Evolutionary conservation across 208 protist genomes (phyloP).

Genomic region (Lotmaria passim): DNA sequence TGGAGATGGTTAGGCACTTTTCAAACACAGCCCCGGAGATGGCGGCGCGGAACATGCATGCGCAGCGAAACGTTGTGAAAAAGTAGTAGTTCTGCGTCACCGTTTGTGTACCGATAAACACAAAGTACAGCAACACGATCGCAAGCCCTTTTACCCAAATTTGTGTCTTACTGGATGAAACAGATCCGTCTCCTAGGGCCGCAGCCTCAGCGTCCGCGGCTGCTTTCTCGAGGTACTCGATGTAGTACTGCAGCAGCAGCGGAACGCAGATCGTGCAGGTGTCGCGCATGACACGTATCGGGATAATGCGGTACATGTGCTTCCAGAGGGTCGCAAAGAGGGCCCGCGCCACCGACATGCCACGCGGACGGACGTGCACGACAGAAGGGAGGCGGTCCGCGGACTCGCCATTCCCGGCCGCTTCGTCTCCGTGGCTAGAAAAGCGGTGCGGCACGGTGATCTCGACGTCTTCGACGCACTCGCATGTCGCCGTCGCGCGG

Average conservation of each 20-base stretch:
- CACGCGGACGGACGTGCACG: neutral
- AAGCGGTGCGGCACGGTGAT: too few species aligned
- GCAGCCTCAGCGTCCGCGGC: neutral
- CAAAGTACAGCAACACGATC: constrained; percentile 39
- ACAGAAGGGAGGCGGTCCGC: neutral
- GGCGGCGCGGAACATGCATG: constrained; percentile 54
- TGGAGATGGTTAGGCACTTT: constrained; percentile 73
- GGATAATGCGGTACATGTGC: constrained; percentile 34
- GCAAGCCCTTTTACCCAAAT: constrained; percentile 37
- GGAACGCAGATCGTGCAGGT: constrained; percentile 50
- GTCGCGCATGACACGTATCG: constrained; percentile 59
- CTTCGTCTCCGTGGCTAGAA: neutral
- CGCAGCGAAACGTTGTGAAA: constrained; percentile 37
- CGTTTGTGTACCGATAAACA: constrained; percentile 46
- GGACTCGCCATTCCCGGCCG: neutral
- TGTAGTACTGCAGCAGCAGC: constrained; percentile 55
- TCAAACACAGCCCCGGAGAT: constrained; percentile 79
- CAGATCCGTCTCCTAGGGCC: constrained; percentile 32
- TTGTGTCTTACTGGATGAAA: too few species aligned
- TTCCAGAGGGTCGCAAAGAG: constrained; percentile 32
- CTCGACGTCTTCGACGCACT: constrained; percentile 39
- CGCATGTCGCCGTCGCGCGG: constrained; percentile 48
- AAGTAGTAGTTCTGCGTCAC: constrained; percentile 48
- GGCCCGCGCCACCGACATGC: neutral
- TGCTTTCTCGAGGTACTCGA: constrained; percentile 28